phyloP scores from a whole-genome alignment of 352 stramenopile species.

The Pythium apleroticum region DNA sequence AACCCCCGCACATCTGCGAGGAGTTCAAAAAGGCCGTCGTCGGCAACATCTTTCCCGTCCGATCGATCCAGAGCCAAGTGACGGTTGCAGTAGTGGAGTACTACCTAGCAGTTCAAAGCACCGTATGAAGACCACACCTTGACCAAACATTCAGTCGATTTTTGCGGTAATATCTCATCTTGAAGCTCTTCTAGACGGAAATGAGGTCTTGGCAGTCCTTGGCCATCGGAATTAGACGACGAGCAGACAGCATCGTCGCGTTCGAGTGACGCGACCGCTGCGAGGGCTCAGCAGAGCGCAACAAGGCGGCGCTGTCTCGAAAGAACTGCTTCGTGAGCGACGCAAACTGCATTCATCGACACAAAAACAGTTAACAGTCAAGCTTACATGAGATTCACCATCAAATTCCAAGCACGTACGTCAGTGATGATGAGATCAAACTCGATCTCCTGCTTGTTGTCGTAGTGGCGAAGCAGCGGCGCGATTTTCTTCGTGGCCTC shows the following conservation, averaged over 20 bases:
- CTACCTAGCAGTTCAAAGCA: no score
- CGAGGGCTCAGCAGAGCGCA: conserved; percentile 8
- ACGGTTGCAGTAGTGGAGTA: no score
- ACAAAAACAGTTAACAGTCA: no score
- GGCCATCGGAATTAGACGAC: conserved; percentile 5
- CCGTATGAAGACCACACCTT: no score
- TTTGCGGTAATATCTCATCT: background rate
- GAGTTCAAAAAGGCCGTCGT: no score
- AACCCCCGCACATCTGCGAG: no score
- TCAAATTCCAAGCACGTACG: conserved; percentile 8
- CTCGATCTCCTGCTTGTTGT: conserved; percentile 29
- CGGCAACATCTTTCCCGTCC: no score
- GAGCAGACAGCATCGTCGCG: background rate
- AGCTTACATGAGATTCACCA: no score
- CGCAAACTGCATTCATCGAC: conserved; percentile 14
- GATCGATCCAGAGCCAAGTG: no score
- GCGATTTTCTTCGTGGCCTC: conserved; percentile 27
- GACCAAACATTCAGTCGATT: no score
- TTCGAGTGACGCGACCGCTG: background rate
- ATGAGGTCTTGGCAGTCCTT: conserved; percentile 10
- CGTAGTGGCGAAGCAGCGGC: conserved; percentile 25
- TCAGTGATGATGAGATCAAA: conserved; percentile 30
- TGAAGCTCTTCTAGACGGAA: background rate
- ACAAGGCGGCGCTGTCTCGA: conserved; percentile 10
- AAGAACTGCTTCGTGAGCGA: conserved; percentile 24